Conservation (phyloP, 208 protist species). For the Crithidia acanthocephali region DNA sequence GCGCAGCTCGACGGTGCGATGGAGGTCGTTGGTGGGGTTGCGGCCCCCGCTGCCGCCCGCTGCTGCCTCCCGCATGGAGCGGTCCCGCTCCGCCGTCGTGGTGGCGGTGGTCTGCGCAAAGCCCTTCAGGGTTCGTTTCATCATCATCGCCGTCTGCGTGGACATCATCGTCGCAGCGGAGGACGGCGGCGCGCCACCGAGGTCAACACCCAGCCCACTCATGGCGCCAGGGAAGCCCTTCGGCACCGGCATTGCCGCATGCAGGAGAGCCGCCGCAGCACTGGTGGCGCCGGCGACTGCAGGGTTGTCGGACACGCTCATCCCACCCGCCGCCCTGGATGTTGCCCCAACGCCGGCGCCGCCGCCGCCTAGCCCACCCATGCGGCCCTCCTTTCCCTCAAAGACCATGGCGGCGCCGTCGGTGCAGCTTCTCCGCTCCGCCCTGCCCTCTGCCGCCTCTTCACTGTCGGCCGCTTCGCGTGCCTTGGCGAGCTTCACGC, state of each 20-base stretch:
- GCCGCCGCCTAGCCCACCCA: not conserved
- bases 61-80: constrained; percentile 18
- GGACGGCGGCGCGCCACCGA: constrained; percentile 5
- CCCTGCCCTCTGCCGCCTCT: not conserved
- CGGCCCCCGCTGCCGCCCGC: not conserved
- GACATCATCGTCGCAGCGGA: constrained; percentile 31
- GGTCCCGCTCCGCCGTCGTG: constrained; percentile 19
- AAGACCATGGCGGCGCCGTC: constrained; percentile 1
- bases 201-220: constrained; percentile 7
- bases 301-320: not conserved
- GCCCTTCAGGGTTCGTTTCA: constrained; percentile 31
- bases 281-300: not conserved
- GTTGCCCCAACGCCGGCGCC: not conserved
- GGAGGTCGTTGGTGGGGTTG: not conserved
- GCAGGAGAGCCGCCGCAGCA: constrained; percentile 1
- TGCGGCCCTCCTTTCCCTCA: not conserved
- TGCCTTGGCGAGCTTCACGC: constrained; percentile 42
- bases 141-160: constrained; percentile 34
- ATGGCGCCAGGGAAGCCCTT: constrained; percentile 14
- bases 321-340: no score
- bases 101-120: constrained; percentile 28
- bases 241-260: not conserved
- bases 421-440: constrained; percentile 1
- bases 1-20: constrained; percentile 60
- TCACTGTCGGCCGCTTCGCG: constrained; percentile 24